Evolutionary conservation across 148 eudicot species (phyloP), one percentile per base, ranked within the genome.

Genomic region (Heliosperma pusillum): DNA sequence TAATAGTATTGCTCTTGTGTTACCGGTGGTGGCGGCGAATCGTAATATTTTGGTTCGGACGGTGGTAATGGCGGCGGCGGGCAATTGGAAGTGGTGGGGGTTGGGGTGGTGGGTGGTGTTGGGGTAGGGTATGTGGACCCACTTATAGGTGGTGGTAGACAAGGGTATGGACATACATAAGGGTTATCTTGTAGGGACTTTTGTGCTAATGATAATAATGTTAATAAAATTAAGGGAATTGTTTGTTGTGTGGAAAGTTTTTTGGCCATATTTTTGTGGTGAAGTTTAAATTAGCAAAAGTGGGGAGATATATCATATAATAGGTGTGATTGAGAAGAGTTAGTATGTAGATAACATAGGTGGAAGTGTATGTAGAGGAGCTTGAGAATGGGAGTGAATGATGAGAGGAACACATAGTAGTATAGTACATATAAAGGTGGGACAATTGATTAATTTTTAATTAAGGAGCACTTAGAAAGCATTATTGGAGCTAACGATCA

Each of bases 111-210:
- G 60, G 47, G 16, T 29, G 76, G 78, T 36, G 66, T 57, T 7
- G 82, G 75, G 10, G 78, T 72, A 36, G 78, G 63, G 70, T 77
- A 42, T 24, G 69, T 11, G 66, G 71, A 17, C 0, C 70, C 78
- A 4, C 71, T 55, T 44, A 66, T 80, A 7, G 79, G 83, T 15
- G 79, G 82, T 55, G 82, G 82, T 40, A 80, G 76, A 44, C 82
- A 80, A 56, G 82, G 82, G 60, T 80, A 80, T 63, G 82, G 82
- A 19, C 83, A 80, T 17, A 80, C 83, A 66, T 80, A 80, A 76
- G 78, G 82, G 50, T 74, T 25, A 8, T 80, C 79, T 72, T 69
- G 79, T 72, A 76, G 57, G 30, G 80, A 27, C 2, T 42, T 70
- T 70, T 75, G 82, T 70, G 69, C 17, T 16, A 75, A 42, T 71